Percentiles rank a stretch among this genome's conserved stretches.
Conservation (phyloP, 768 basidiomycete species). For the Trametopsis cervina region DNA sequence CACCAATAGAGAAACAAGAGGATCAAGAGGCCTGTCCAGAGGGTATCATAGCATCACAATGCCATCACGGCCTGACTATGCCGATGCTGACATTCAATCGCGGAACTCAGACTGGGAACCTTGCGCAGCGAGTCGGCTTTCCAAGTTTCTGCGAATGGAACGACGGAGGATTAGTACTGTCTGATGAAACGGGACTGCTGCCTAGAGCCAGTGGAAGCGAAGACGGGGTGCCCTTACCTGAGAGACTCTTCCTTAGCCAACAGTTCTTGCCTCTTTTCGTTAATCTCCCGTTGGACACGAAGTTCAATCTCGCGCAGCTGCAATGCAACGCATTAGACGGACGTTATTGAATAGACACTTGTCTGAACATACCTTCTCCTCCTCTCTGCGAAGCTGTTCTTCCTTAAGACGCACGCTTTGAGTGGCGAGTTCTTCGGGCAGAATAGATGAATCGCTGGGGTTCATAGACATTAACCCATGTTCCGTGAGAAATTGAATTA, state of each 20-base stretch:
- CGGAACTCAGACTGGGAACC: constrained; percentile 77
- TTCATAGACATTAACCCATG: not conserved
- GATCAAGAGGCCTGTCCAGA: constrained; percentile 8
- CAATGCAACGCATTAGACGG: too few species aligned
- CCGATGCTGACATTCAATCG: constrained; percentile 36
- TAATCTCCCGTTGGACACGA: constrained; percentile 96
- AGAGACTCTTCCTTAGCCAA: constrained; percentile 95
- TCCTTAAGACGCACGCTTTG: constrained; percentile 98
- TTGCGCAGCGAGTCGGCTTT: constrained; percentile 86
- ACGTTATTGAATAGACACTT: too few species aligned
- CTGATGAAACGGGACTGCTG: too few species aligned
- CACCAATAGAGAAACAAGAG: constrained; percentile 13
- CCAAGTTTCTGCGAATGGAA: constrained; percentile 63
- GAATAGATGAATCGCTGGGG: constrained; percentile 75
- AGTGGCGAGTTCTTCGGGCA: constrained; percentile 93
- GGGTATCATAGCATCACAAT: constrained; percentile 24
- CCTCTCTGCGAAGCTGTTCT: constrained; percentile 94
- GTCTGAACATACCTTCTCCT: constrained; percentile 67
- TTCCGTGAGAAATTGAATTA: constrained; percentile 10
- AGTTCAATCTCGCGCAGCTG: constrained; percentile 96
- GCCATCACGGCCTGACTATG: constrained; percentile 13
- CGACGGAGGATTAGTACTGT: too few species aligned
- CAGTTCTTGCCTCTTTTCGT: constrained; percentile 94
- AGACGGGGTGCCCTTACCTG: constrained; percentile 43
- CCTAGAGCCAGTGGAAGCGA: too few species aligned